phyloP scores from a whole-genome alignment of 257 asterid genomes.

The Przewalskia tangutica region DNA sequence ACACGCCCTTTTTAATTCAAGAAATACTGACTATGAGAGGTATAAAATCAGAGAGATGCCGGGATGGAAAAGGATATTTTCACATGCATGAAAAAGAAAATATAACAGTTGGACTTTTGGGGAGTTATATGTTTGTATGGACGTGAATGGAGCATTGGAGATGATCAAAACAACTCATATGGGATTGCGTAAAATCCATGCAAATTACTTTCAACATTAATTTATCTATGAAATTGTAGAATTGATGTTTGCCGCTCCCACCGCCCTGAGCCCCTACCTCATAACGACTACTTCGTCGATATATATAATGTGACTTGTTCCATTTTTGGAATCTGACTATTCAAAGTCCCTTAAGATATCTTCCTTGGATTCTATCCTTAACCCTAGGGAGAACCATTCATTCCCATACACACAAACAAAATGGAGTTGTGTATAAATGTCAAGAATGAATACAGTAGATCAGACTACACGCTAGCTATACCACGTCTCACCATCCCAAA shows the following conservation, averaged over 20 bases:
- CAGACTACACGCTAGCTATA: no score
- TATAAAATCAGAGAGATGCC: background rate
- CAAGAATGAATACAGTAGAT: no score
- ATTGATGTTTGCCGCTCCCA: background rate
- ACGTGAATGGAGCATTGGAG: constrained; percentile 4
- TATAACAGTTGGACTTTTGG: background rate
- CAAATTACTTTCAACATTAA: background rate
- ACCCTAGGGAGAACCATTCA: background rate
- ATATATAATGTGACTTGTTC: background rate
- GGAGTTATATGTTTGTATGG: constrained; percentile 7
- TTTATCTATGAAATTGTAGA: background rate
- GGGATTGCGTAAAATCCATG: background rate
- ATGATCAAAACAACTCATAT: background rate
- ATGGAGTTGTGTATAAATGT: no score
- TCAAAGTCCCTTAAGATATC: background rate
- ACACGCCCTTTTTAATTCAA: background rate
- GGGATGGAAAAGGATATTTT: background rate
- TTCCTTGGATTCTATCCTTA: background rate
- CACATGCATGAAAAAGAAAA: background rate
- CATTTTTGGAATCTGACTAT: background rate
- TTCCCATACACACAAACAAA: no score
- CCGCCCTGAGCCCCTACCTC: background rate
- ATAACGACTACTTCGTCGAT: background rate
- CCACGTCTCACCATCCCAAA: no score
- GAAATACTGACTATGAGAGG: background rate